A percentile compares a stretch with the other conserved stretches of the same genome.
Evolutionary conservation across 2,329 filamentous ascomycete species (phyloP).

Genomic region (Juglanconis juglandina): DNA sequence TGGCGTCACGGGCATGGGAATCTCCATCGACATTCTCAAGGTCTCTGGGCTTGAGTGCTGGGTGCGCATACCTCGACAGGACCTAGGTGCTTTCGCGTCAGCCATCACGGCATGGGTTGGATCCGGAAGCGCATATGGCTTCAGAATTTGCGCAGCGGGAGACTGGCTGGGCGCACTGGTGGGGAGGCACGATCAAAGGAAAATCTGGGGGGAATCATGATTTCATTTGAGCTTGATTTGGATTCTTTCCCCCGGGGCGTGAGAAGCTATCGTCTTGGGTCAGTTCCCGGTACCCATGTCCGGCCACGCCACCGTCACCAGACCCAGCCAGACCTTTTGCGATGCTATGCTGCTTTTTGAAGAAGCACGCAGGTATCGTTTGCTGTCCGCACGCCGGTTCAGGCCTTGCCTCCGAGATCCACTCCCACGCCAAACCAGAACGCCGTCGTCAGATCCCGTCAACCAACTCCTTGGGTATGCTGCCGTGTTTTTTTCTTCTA

Average conservation of each 20-base stretch:
- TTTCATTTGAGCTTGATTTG: background rate
- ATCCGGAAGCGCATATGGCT: conserved; percentile 41
- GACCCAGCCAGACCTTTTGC: background rate
- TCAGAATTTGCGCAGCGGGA: conserved; percentile 56
- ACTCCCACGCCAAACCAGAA: conserved; percentile 12
- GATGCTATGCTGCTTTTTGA: conserved; percentile 5
- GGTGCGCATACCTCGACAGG: conserved; percentile 61
- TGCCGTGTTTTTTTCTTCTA: conserved; percentile 14
- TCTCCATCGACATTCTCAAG: conserved; percentile 69
- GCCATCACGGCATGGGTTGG: conserved; percentile 65
- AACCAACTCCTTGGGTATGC: conserved; percentile 18
- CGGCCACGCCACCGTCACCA: background rate
- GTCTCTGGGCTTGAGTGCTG: conserved; percentile 54
- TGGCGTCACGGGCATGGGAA: conserved; percentile 63
- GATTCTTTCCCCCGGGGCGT: background rate
- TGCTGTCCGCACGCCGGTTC: background rate
- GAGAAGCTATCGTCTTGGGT: conserved; percentile 8
- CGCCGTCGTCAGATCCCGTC: conserved; percentile 11
- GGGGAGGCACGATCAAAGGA: conserved; percentile 43
- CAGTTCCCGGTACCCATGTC: background rate
- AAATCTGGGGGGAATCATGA: conserved; percentile 40
- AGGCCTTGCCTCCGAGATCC: background rate
- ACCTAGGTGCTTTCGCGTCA: conserved; percentile 58
- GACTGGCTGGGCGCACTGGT: conserved; percentile 63
- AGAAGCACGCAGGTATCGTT: conserved; percentile 2